Conservation (phyloP, 202 grass and related monocot species). For the Miscanthus sacchariflorus region DNA sequence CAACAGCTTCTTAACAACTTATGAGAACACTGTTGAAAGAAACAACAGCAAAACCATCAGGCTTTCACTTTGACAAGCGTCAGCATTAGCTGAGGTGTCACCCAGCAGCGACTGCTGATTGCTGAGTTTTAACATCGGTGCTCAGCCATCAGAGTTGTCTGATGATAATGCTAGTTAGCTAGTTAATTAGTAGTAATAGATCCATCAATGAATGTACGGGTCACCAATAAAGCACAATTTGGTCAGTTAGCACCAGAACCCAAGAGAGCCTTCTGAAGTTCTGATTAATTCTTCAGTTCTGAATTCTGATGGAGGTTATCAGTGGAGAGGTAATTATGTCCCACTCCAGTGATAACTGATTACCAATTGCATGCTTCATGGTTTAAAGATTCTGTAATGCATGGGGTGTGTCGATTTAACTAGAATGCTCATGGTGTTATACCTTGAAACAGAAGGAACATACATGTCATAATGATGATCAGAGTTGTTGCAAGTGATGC, state of each 20-base stretch:
- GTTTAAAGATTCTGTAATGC: constrained; percentile 21
- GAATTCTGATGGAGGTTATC: constrained; percentile 27
- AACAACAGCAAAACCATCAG: constrained; percentile 35
- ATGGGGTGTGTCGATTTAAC: constrained; percentile 22
- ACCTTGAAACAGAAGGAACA: constrained; percentile 58
- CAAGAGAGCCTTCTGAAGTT: neutral
- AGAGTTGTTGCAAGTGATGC: constrained; percentile 62
- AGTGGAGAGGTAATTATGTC: constrained; percentile 51
- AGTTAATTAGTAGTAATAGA: constrained; percentile 51
- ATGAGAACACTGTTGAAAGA: constrained; percentile 36
- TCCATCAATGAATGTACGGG: constrained; percentile 42
- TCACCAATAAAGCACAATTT: constrained; percentile 51
- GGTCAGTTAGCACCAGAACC: constrained; percentile 34
- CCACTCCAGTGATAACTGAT: constrained; percentile 16
- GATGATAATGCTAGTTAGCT: constrained; percentile 39
- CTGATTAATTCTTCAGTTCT: neutral
- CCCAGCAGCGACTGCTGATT: constrained; percentile 38
- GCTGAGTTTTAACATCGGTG: constrained; percentile 51
- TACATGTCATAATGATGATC: constrained; percentile 56
- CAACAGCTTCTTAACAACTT: constrained; percentile 46
- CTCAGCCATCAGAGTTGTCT: constrained; percentile 45
- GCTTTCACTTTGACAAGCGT: constrained; percentile 27
- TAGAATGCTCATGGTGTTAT: constrained; percentile 47
- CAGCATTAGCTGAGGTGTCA: constrained; percentile 50
- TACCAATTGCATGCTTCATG: constrained; percentile 3